These are phyloP conservation scores for Candida anglica DNA, from an alignment of 805 yeast genomes.

Conservation along the genomic window DNA sequence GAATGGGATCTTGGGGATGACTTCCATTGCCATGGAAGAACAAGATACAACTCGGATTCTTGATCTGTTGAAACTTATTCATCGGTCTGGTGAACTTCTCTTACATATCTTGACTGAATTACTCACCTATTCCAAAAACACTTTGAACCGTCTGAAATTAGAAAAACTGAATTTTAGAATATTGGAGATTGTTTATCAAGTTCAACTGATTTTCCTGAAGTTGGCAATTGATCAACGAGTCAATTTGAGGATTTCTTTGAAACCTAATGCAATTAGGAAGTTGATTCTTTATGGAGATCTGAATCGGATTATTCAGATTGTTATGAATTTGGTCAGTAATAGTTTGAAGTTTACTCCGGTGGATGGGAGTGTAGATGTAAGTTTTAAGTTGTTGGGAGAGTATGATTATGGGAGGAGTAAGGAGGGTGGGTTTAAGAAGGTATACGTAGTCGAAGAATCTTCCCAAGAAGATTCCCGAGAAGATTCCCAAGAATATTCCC, in stretches of 20 bases:
- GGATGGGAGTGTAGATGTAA: conserved; percentile 73
- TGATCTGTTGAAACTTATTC: conserved; percentile 74
- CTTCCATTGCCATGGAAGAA: conserved; percentile 90
- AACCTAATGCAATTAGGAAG: conserved; percentile 57
- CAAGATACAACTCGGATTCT: conserved; percentile 62
- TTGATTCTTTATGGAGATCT: conserved; percentile 82
- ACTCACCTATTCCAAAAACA: conserved; percentile 88
- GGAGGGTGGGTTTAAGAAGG: conserved; percentile 38
- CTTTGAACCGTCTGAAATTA: conserved; percentile 74
- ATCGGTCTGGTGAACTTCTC: conserved; percentile 86
- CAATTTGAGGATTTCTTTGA: conserved; percentile 54
- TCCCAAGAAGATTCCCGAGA: too few species aligned
- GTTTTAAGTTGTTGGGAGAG: conserved; percentile 62
- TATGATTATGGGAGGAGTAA: conserved; percentile 54
- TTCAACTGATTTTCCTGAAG: conserved; percentile 79
- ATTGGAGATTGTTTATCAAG: conserved; percentile 78
- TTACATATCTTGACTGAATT: conserved; percentile 87
- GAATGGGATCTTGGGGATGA: conserved; percentile 95
- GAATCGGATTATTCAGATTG: conserved; percentile 83
- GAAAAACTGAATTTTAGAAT: conserved; percentile 81
- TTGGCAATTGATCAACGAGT: conserved; percentile 77
- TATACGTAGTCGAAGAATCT: conserved; percentile 29
- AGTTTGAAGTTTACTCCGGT: conserved; percentile 90
- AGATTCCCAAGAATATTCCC: too few species aligned
- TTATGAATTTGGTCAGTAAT: conserved; percentile 89